Percentiles rank a stretch among this genome's conserved stretches.
phyloP scores from a whole-genome alignment of 352 stramenopile genomes.

The Pythium biforme region DNA sequence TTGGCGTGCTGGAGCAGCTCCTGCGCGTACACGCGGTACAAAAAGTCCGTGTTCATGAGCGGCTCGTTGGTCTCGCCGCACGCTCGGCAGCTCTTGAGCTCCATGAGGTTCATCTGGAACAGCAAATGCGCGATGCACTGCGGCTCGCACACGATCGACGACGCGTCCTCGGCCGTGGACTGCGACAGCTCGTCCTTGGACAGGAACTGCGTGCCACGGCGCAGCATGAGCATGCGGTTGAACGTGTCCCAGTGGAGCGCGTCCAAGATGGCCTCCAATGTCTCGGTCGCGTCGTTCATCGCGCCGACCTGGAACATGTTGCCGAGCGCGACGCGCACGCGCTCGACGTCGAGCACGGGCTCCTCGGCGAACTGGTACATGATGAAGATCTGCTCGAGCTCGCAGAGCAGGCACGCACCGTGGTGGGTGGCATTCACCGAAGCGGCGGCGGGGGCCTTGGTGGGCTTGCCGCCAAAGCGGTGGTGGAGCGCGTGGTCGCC shows the following conservation, averaged over 20 bases:
- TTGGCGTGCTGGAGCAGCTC: constrained; percentile 45
- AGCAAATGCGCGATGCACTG: constrained; percentile 79
- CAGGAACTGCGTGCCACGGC: constrained; percentile 28
- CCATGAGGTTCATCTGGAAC: constrained; percentile 88
- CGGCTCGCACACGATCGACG: constrained; percentile 70
- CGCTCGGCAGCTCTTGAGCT: constrained; percentile 59
- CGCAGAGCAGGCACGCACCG: constrained; percentile 68
- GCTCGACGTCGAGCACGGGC: constrained; percentile 68
- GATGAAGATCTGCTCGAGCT: constrained; percentile 85
- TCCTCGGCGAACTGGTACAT: constrained; percentile 84
- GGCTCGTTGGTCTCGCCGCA: constrained; percentile 71
- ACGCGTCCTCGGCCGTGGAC: constrained; percentile 54
- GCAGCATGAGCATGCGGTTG: constrained; percentile 65
- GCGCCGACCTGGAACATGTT: constrained; percentile 68
- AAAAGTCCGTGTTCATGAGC: constrained; percentile 82
- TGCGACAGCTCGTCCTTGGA: constrained; percentile 45
- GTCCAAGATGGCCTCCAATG: constrained; percentile 77
- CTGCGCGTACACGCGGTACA: constrained; percentile 81
- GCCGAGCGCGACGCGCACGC: constrained; percentile 62
- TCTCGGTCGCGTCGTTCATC: constrained; percentile 87
- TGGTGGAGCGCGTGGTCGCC: constrained; percentile 80
- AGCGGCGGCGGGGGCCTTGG: constrained; percentile 21
- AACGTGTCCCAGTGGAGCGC: constrained; percentile 79
- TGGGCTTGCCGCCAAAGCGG: constrained; percentile 40
- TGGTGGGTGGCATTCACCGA: not conserved